Percentiles rank a stretch among this genome's conserved stretches.
Evolutionary conservation across 768 basidiomycete species (phyloP).

Genomic region (Rubroboletus pulcherrimus): DNA sequence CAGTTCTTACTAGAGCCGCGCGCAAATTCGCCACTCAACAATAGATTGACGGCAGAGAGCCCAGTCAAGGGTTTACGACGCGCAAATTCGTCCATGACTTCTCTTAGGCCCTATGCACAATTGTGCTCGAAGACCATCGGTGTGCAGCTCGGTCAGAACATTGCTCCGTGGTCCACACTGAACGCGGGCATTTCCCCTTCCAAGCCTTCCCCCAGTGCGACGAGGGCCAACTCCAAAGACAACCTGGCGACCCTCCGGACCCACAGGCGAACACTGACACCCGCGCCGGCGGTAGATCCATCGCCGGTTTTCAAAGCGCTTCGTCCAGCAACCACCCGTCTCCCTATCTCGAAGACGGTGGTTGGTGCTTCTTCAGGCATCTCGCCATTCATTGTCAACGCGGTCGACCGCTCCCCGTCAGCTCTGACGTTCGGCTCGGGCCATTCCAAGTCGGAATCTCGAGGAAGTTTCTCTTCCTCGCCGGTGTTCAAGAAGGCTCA

Average conservation of each 20-base stretch:
- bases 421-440: constrained; percentile 36
- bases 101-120: constrained; percentile 49
- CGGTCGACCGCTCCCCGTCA: constrained; percentile 27
- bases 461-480: constrained; percentile 20
- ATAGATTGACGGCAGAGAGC: constrained; percentile 29
- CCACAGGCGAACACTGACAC: constrained; percentile 55
- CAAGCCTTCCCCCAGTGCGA: constrained; percentile 27
- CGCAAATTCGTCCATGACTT: constrained; percentile 41
- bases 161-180: constrained; percentile 59
- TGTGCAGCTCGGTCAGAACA: constrained; percentile 47
- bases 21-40: constrained; percentile 33
- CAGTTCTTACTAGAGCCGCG: constrained; percentile 15
- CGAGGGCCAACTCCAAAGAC: constrained; percentile 25
- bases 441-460: constrained; percentile 30
- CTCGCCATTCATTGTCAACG: constrained; percentile 24
- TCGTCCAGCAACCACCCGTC: constrained; percentile 41
- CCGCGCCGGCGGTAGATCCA: constrained; percentile 56
- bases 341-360: constrained; percentile 16
- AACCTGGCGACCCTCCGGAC: constrained; percentile 23
- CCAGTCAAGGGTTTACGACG: constrained; percentile 36
- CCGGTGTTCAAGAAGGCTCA: constrained; percentile 36
- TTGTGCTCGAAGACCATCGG: constrained; percentile 21
- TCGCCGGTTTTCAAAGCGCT: constrained; percentile 58
- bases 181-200: constrained; percentile 38
- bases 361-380: constrained; percentile 24